phyloP scores from a whole-genome alignment of 2,329 filamentous ascomycete genomes.

The Falciphora oryzae region DNA sequence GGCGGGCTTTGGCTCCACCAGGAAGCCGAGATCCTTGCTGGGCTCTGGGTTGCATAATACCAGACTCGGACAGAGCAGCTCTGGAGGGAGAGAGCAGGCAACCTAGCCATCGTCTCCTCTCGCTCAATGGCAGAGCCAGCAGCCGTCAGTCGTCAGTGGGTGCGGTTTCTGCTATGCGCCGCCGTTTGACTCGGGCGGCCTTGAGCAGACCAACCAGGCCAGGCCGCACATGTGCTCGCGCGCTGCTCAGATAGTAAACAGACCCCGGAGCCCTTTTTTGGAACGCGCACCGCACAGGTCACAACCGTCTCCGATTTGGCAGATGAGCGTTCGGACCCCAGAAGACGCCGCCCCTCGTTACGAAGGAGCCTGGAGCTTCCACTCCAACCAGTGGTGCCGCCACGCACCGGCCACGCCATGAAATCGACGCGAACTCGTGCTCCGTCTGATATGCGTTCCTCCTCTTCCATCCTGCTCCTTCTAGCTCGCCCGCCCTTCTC shows the following conservation, averaged over 20 bases:
- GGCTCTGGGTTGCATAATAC: background rate
- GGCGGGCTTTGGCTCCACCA: background rate
- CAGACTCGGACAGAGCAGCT: too few relatives aligned
- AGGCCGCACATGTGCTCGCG: background rate
- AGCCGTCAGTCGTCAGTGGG: too few relatives aligned
- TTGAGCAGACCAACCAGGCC: too few relatives aligned
- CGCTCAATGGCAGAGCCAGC: too few relatives aligned
- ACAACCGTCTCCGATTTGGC: background rate
- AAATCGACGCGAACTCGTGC: background rate
- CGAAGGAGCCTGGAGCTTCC: background rate
- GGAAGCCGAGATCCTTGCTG: background rate
- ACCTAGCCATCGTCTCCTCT: background rate
- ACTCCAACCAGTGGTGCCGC: background rate
- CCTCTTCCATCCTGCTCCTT: background rate
- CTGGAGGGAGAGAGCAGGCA: background rate
- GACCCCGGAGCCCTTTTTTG: background rate
- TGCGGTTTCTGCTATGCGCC: too few relatives aligned
- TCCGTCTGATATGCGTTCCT: background rate
- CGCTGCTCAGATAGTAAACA: background rate
- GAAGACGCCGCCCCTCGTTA: background rate
- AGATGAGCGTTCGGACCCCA: background rate
- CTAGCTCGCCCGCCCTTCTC: background rate
- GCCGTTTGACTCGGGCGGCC: background rate
- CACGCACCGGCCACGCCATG: background rate
- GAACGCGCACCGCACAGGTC: background rate